These are phyloP conservation scores for Oenanthe javanica DNA, from an alignment of 140 eudicot genomes.

Conservation along the genomic window DNA sequence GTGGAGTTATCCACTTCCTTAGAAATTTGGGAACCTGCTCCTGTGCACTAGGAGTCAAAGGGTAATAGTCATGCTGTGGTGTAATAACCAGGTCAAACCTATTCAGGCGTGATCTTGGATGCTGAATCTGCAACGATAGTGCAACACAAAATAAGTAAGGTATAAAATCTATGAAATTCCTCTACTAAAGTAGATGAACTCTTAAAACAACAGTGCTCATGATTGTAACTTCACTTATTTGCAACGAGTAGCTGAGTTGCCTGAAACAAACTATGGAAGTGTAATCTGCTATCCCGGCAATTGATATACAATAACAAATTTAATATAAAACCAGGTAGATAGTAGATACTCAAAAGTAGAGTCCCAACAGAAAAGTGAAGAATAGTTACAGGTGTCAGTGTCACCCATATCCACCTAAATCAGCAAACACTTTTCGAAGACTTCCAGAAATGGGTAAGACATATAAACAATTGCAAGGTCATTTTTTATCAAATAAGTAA, in stretches of 20 bases:
- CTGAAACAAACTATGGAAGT: not conserved
- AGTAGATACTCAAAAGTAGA: too few species aligned
- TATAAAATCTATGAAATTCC: not conserved
- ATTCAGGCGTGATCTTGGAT: slow-evolving; percentile 75
- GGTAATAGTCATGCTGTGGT: slow-evolving; percentile 84
- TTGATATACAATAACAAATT: not conserved
- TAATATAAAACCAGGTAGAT: not conserved
- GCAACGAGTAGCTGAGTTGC: not conserved
- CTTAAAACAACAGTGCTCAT: not conserved
- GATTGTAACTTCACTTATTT: not conserved
- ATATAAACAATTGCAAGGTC: too few species aligned
- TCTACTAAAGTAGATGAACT: not conserved
- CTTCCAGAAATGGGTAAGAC: too few species aligned
- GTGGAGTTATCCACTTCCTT: slow-evolving; percentile 76
- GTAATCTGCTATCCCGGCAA: not conserved
- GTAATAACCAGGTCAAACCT: slow-evolving; percentile 91
- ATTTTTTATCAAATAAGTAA: too few species aligned
- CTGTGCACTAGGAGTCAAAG: slow-evolving; percentile 74
- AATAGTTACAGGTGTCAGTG: too few species aligned
- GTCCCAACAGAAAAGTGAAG: too few species aligned
- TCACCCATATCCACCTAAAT: too few species aligned
- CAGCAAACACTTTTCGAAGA: too few species aligned
- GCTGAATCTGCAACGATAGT: slow-evolving; percentile 68
- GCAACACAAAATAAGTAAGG: not conserved
- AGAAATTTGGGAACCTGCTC: slow-evolving; percentile 85